A percentile compares a stretch with the other conserved stretches of the same genome.
These are phyloP conservation scores for Hortiboletus flavorubellus DNA, from an alignment of 768 basidiomycete genomes.

Conservation along the genomic window DNA sequence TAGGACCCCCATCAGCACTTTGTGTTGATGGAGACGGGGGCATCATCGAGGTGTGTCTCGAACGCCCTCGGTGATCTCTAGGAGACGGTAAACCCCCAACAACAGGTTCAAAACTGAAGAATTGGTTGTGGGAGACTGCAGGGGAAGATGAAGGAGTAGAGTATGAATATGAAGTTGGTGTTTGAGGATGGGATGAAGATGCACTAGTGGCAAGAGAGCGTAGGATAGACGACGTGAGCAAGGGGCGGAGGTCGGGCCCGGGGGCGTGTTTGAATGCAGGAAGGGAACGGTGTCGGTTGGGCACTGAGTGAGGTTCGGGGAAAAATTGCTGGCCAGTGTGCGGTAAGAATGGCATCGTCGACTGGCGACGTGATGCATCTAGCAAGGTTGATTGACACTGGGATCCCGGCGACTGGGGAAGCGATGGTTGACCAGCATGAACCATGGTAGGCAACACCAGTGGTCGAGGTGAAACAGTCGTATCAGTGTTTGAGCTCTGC, in stretches of 20 bases:
- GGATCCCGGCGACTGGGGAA: not conserved
- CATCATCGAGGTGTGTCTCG: slow-evolving; percentile 21
- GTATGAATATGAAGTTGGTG: slow-evolving; percentile 4
- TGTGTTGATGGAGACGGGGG: slow-evolving; percentile 8
- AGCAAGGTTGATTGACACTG: slow-evolving; percentile 1
- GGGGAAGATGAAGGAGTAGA: not conserved
- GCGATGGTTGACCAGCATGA: slow-evolving; percentile 5
- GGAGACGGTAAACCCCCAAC: not conserved
- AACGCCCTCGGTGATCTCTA: not conserved
- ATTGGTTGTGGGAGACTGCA: not conserved
- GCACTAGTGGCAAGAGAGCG: not conserved
- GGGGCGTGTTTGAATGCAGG: slow-evolving; percentile 17
- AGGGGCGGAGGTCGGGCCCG: not conserved
- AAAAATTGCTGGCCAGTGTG: not conserved
- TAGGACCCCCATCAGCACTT: not conserved
- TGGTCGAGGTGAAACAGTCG: not conserved
- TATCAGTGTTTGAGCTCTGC: not conserved
- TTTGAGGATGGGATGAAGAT: slow-evolving; percentile 2
- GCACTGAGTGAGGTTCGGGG: not conserved
- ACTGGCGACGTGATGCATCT: slow-evolving; percentile 9
- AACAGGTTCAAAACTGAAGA: not conserved
- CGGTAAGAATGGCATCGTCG: slow-evolving; percentile 3
- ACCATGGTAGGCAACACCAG: slow-evolving; percentile 8
- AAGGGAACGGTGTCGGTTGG: slow-evolving; percentile 23
- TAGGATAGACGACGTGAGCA: slow-evolving; percentile 3